Evolutionary conservation across 192 early-diverging fungal species (phyloP), one percentile per base, ranked within the genome.

Genomic region (Umbelopsis ramanniana): DNA sequence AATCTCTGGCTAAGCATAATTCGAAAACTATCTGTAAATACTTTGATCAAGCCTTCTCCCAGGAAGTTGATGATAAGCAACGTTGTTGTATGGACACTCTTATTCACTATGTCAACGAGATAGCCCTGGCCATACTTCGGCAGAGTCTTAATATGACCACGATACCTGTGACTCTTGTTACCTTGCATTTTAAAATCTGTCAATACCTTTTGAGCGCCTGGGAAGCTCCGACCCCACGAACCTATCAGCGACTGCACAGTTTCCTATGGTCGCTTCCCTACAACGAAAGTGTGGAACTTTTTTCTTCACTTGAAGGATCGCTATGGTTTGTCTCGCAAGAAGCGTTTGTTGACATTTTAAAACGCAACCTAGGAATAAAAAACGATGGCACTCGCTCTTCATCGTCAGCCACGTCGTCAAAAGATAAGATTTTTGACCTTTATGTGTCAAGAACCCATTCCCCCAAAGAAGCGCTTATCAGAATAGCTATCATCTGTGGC

Each of bases 1-100:
- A 63, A 2, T 37, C 11, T 6, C 4, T 63, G 29, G 57, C 57
- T 19, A 63, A 63, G 6, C 57, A 63, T 14, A 35, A 63, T 37
- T 26, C 57, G 15, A 63, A 63, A 37, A n/a, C 57, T 12, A 37
- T 63, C 11, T 63, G 57, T 37, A 63, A 63, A 63, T 63, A 63
- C 17, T 63, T 63, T 37, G 33, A n/a, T 37, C 29, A 37, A 17
- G 6, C 33, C 4, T 15, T 33, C 7, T 37, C 24, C 14, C 11
- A 29, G 5, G 26, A 63, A 2, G 5, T 3, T 15, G 15, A 50
- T 15, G 15, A 63, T 17, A 22, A 29, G 12, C 57, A 19, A 29
- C 29, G 26, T 11, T 35, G 33, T 7, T 63, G 57, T 6, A 63
- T 63, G 26, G 57, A 63, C 26, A n/a, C 26, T 6, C 57, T 63